A percentile compares a stretch with the other conserved stretches of the same genome.
Evolutionary conservation across 805 yeast species (phyloP).

Genomic region (Teunomyces barrocoloradensis): DNA sequence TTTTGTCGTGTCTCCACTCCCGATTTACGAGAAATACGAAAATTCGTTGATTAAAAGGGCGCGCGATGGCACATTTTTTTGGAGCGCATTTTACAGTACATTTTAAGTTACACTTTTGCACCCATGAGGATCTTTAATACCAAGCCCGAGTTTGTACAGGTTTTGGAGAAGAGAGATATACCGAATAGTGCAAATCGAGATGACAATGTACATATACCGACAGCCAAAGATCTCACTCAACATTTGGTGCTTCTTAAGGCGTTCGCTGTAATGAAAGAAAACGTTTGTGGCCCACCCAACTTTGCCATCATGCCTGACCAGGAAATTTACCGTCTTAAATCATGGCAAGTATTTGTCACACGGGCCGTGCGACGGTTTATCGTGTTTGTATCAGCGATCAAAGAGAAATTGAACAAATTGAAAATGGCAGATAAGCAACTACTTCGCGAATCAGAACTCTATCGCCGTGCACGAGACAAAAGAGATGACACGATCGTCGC

Average conservation of each 20-base stretch:
- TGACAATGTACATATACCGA: slow-evolving; percentile 8
- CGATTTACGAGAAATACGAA: too few species aligned
- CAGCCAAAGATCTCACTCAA: slow-evolving; percentile 7
- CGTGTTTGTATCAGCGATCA: slow-evolving; percentile 16
- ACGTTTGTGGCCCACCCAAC: slow-evolving; percentile 6
- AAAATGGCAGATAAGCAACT: slow-evolving; percentile 6
- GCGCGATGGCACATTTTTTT: too few species aligned
- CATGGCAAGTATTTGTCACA: slow-evolving; percentile 23
- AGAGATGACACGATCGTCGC: neutral
- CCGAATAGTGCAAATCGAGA: too few species aligned
- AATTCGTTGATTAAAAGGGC: too few species aligned
- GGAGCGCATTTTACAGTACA: too few species aligned
- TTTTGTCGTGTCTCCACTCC: too few species aligned
- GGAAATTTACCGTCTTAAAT: slow-evolving; percentile 6
- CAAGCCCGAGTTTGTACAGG: too few species aligned
- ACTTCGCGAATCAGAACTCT: neutral
- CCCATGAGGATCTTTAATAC: too few species aligned
- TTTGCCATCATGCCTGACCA: neutral
- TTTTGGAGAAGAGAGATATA: too few species aligned
- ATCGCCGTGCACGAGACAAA: neutral
- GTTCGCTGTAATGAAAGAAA: slow-evolving; percentile 16
- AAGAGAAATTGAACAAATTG: too few species aligned
- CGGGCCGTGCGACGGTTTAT: slow-evolving; percentile 21
- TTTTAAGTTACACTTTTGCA: too few species aligned
- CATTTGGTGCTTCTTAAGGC: slow-evolving; percentile 24